Evolutionary conservation across 2,329 filamentous ascomycete species (phyloP), one percentile per base, ranked within the genome.

Genomic region (Colletotrichum incanum): DNA sequence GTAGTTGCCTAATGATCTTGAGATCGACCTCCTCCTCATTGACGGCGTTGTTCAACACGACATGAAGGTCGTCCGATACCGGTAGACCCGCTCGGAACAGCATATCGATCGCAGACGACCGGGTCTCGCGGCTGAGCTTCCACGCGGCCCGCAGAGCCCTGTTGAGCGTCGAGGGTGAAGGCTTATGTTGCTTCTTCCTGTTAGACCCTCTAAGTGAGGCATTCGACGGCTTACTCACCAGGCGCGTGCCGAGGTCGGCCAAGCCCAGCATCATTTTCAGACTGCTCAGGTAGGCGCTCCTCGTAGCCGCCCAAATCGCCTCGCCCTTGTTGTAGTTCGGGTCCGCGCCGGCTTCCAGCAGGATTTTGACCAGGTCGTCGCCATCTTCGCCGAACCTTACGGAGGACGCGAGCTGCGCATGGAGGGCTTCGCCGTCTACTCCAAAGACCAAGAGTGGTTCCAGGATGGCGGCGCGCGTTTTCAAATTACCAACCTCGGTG

Each of bases 251-350:
- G 18, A 83, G 78, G 14, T 82, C 81, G 70, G 80, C 81, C 18
- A 89, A 77, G 0, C 87, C 87, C 8, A 91, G 79, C 61, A 91
- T 82, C 64, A 90, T 77, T 76, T 87, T 84, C 11, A 91, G 79
- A 39, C 82, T 88, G 0, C 80, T 82, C 49, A 89, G 78, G 70
- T 86, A 87, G 0, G 86, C 87, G 71, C 86, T 87, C 45, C 85
- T 82, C 1, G 87, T 86, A 1, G 88, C 87, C 14, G 87, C 86
- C 74, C 88, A 86, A 5, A 91, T 83, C 5, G 87, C 86, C 65
- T 90, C 87, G 1, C 89, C 89, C 12, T 84, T 82, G 26, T 86
- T 86, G 76, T 86, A 86, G 75, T 91, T 87, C 0, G 88, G 85
- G 65, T 87, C 86, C 3, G 89, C 90, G 78, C 73, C 9, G 26